These are phyloP conservation scores for Mycena vitilis DNA, from an alignment of 768 basidiomycete species.

Conservation along the genomic window DNA sequence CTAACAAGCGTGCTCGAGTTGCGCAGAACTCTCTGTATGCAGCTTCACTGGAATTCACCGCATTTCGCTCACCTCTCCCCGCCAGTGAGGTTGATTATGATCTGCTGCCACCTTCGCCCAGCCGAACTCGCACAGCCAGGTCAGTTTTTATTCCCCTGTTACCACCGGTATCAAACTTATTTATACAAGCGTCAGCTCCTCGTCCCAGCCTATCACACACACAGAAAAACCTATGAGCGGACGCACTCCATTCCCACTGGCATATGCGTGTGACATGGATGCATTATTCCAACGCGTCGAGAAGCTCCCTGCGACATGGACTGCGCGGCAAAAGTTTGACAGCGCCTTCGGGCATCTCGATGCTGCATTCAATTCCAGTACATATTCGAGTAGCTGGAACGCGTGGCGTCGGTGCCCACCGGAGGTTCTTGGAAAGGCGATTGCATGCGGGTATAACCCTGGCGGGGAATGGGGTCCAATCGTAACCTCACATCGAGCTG, in stretches of 20 bases:
- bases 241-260: conserved; percentile 12
- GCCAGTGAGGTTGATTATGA: no score
- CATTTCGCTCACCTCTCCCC: no score
- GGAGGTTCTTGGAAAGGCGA: background rate
- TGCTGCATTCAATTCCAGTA: conserved; percentile 6
- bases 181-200: background rate
- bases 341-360: background rate
- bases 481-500: no score
- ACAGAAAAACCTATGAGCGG: background rate
- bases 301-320: background rate
- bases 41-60: no score
- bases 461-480: conserved; percentile 13
- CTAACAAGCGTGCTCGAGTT: no score
- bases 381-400: conserved; percentile 11
- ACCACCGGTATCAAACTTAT: background rate
- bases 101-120: no score
- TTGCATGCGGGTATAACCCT: background rate
- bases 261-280: conserved; percentile 14
- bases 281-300: background rate
- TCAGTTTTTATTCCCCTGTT: no score
- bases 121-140: no score
- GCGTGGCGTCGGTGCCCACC: background rate
- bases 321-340: background rate
- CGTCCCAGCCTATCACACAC: background rate
- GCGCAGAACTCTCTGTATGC: no score